Conservation (phyloP, 805 yeast genomes). For the Metschnikowia amazonensis region DNA sequence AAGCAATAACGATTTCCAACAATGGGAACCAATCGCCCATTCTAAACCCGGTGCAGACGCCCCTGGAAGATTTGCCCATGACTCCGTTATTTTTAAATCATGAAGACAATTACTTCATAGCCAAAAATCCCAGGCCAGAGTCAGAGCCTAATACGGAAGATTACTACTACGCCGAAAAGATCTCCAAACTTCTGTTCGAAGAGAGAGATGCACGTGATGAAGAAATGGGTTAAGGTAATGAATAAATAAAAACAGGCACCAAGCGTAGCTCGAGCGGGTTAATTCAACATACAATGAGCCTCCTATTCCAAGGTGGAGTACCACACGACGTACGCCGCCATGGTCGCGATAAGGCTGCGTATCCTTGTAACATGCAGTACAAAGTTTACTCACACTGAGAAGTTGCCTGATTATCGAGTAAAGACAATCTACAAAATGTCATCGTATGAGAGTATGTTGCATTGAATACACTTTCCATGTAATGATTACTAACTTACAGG, state of each 20-base stretch:
- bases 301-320: not conserved
- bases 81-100: slow-evolving; percentile 32
- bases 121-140: not conserved
- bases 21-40: slow-evolving; percentile 29
- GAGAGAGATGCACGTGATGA: not conserved
- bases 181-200: slow-evolving; percentile 5
- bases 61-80: slow-evolving; percentile 41
- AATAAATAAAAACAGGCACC: not conserved
- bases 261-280: no score
- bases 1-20: slow-evolving; percentile 9
- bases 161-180: slow-evolving; percentile 4
- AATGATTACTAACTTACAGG: slow-evolving; percentile 22
- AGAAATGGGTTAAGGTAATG: not conserved
- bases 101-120: slow-evolving; percentile 14
- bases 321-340: no score
- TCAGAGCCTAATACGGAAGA: not conserved
- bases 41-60: slow-evolving; percentile 41
- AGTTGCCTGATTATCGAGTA: slow-evolving; percentile 1
- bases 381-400: not conserved
- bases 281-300: not conserved
- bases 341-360: slow-evolving; percentile 2
- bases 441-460: slow-evolving; percentile 42
- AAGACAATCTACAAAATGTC: slow-evolving; percentile 26
- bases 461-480: not conserved
- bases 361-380: not conserved